Base-by-base conservation (phyloP, 352 stramenopile species). In the Globisporangium splendens region DNA sequence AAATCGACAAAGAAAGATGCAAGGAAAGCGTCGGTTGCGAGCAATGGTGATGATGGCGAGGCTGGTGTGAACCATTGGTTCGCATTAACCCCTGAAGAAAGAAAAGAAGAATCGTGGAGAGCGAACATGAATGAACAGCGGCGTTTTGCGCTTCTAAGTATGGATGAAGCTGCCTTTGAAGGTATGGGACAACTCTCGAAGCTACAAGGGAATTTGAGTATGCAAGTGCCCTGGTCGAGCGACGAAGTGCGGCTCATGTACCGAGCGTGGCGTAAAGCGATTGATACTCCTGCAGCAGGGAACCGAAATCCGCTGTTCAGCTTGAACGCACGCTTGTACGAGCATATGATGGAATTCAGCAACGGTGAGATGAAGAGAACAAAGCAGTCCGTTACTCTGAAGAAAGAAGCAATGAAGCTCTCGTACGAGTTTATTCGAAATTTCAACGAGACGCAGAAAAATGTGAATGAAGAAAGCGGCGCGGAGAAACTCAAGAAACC, bases 301-400 rank as follows among this genome's bases (percentile, higher is more conserved):
- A 38, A 31, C 6, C 38, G 39, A n/a, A 31, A 22, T 12, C 49
- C 49, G 39, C 39, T 51, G 11, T 52, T 46, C 2, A 56, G 39
- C 38, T n/a, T 62, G 38, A 62, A 62, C 56, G 50, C 48, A 49
- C 56, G 48, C 39, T 46, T 51, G 24, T 62, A 46, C 28, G 38
- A 62, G 48, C 8, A 44, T 39, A 62, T 62, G 56, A n/a, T 5
- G 17, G 31, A 13, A 10, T 21, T 62, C 8, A 46, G 56, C 28
- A 28, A 46, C 48, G 48, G 39, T 17, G 35, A 48, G 2, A 47
- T 50, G 39, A 50, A 42, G 18, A 48, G 56, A 39, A 62, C 56
- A 13, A 62, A 56, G 41, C 56, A 62, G 49, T 55, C 47, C 4
- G 47, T 62, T 15, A 44, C 56, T 2, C 38, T 62, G 12, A 62